A percentile compares a stretch with the other conserved stretches of the same genome.
Conservation (phyloP, 2,329 filamentous ascomycete genomes). For the Colletotrichum shisoi region DNA sequence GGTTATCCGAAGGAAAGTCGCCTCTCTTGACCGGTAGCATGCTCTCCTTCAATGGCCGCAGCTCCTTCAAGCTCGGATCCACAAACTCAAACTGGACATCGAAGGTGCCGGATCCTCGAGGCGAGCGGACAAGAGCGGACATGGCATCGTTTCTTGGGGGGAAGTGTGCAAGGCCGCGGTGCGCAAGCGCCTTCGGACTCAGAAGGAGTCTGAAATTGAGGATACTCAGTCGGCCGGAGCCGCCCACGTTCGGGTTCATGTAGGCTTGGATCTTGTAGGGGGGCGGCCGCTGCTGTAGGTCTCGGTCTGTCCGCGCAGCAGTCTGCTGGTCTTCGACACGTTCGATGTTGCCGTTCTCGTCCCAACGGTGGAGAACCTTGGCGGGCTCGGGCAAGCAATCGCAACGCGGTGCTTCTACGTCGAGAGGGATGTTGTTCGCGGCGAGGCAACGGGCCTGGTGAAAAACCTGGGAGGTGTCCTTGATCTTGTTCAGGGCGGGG, state of each 20-base stretch:
- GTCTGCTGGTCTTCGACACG: constrained; percentile 19
- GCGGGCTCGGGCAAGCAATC: constrained; percentile 3
- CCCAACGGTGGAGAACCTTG: constrained; percentile 12
- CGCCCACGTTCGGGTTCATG: background rate
- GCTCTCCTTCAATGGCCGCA: constrained; percentile 45
- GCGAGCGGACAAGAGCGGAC: constrained; percentile 15
- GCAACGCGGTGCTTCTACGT: background rate
- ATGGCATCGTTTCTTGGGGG: constrained; percentile 13
- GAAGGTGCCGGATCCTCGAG: constrained; percentile 3
- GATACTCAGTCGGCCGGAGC: background rate
- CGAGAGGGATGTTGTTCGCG: background rate
- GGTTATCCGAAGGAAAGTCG: background rate
- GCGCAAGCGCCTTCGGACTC: constrained; percentile 38
- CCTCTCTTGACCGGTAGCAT: constrained; percentile 39
- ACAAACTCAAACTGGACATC: constrained; percentile 14
- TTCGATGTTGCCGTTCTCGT: constrained; percentile 19
- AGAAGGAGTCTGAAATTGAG: constrained; percentile 34
- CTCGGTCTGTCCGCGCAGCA: background rate
- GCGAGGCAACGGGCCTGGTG: background rate
- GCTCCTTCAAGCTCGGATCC: constrained; percentile 34
- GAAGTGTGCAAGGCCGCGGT: constrained; percentile 39
- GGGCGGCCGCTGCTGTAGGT: background rate
- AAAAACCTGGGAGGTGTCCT: background rate
- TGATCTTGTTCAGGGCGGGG: constrained; percentile 32
- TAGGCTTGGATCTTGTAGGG: constrained; percentile 16